A percentile compares a stretch with the other conserved stretches of the same genome.
Conservation (phyloP, 2,329 filamentous ascomycete species). For the Dactylellina leptospora region DNA sequence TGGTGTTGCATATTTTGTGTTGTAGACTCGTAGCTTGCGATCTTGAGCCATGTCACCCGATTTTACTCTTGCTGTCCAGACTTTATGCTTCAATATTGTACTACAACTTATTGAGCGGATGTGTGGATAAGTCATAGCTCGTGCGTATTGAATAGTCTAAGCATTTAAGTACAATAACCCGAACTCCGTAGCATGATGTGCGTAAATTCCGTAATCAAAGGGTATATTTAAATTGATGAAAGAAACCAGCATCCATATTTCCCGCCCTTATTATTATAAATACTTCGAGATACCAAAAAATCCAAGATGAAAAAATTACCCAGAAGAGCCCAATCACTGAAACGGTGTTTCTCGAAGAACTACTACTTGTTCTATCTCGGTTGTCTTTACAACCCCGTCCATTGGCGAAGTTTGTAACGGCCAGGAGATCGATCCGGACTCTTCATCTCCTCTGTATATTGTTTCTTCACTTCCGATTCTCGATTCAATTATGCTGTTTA, state of each 20-base stretch:
- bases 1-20: slow-evolving; percentile 36
- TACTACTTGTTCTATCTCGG: slow-evolving; percentile 41
- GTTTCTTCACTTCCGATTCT: slow-evolving; percentile 46
- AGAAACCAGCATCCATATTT: slow-evolving; percentile 36
- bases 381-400: slow-evolving; percentile 43
- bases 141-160: slow-evolving; percentile 10
- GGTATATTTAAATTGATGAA: slow-evolving; percentile 19
- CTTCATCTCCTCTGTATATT: slow-evolving; percentile 37
- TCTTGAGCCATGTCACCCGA: no score
- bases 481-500: slow-evolving; percentile 32
- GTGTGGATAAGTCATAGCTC: background rate
- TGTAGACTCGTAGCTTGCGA: no score
- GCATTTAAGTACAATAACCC: slow-evolving; percentile 10
- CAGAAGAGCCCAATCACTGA: slow-evolving; percentile 2
- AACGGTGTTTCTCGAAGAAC: slow-evolving; percentile 27
- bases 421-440: slow-evolving; percentile 2
- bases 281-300: background rate
- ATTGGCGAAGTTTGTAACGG: slow-evolving; percentile 4
- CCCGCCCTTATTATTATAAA: slow-evolving; percentile 14
- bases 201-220: slow-evolving; percentile 5
- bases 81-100: no score
- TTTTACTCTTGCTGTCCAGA: no score
- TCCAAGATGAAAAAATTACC: background rate
- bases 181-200: slow-evolving; percentile 36
- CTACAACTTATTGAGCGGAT: no score